Base-by-base conservation (phyloP, 371 early-diverging fungal genomes). In the Mortierella sp. region DNA sequence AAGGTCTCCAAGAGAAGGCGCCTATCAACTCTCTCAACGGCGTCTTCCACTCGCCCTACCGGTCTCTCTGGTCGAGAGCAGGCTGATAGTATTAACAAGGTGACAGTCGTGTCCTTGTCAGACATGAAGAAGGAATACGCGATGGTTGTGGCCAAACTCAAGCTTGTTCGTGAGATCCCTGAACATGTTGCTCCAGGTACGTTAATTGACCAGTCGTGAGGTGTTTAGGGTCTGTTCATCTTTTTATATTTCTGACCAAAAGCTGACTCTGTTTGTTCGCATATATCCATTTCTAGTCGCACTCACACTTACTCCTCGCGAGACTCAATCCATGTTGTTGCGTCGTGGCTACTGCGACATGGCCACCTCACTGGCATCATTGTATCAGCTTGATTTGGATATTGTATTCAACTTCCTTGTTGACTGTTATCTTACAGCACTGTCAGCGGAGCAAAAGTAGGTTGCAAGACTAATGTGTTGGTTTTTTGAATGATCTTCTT, bases 391-490 rank as follows among this genome's bases (percentile, higher is more conserved):
- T 42, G 82, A 81, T 68, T 45, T 85, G 48, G 77, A 75, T 45
- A 28, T 77, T 44, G 78, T 85, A 9, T 85, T 85, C 45, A 65
- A 75, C 24, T 38, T n/a, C 13, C 45, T 85, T n/a, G 82, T 82
- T 4, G 86, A 85, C 55, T 60, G 57, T 31, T 85, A 85, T 47
- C 73, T 85, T 19, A 31, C 9, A 38, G 80, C 76, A 19, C 38
- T 85, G 54, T 38, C 73, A 0, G 31, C 42, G 1, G 86, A 85
- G 65, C 84, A 78, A 75, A 81, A 81, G 84, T 83, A 78, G 24
- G 83, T 79, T 3, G n/a, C 7, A 3, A n/a, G 8, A 8, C 14
- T n/a, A 11, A 24, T 57, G 21, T 0, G 11, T 10, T 34, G 38
- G 26, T 38, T 11, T 3, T 63, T 31, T 16, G 21, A 24, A 19